Percentiles rank a stretch among this genome's conserved stretches.
Conservation (phyloP, 2,329 filamentous ascomycete genomes). For the Aspergillus candidus region DNA sequence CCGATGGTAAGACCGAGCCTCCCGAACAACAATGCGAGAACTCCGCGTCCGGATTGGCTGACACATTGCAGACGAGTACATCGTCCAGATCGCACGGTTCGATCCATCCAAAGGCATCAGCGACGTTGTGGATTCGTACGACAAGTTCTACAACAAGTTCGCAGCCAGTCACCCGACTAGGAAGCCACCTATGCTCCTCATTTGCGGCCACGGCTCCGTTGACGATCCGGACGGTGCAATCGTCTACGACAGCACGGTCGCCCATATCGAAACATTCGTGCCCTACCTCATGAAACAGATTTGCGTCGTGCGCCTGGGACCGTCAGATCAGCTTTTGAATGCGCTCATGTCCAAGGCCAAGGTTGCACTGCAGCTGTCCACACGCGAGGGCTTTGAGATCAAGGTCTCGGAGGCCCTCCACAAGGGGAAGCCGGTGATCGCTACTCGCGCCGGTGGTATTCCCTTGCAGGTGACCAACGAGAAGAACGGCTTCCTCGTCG, state of each 20-base stretch:
- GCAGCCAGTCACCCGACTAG: constrained; percentile 44
- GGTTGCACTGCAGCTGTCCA: constrained; percentile 72
- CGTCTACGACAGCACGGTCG: constrained; percentile 67
- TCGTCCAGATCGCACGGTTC: constrained; percentile 74
- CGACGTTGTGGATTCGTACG: constrained; percentile 69
- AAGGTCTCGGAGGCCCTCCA: constrained; percentile 80
- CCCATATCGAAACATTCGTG: constrained; percentile 59
- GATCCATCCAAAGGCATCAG: constrained; percentile 78
- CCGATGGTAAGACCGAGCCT: constrained; percentile 24
- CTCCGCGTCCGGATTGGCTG: too few species aligned
- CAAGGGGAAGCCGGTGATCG: constrained; percentile 72
- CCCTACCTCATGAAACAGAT: constrained; percentile 59
- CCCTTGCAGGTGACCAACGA: constrained; percentile 68
- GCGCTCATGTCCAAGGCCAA: constrained; percentile 65
- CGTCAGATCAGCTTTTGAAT: constrained; percentile 75
- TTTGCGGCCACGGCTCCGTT: constrained; percentile 72
- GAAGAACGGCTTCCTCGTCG: constrained; percentile 68
- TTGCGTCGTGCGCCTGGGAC: constrained; percentile 68
- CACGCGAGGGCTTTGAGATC: constrained; percentile 76
- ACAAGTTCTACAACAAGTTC: constrained; percentile 60
- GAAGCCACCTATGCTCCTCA: constrained; percentile 62
- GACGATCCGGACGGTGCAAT: constrained; percentile 71
- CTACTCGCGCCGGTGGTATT: constrained; percentile 70
- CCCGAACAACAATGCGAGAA: not conserved
- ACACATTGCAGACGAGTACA: constrained; percentile 55